phyloP scores from a whole-genome alignment of 2,329 filamentous ascomycete genomes.

The Penicillium sp. region DNA sequence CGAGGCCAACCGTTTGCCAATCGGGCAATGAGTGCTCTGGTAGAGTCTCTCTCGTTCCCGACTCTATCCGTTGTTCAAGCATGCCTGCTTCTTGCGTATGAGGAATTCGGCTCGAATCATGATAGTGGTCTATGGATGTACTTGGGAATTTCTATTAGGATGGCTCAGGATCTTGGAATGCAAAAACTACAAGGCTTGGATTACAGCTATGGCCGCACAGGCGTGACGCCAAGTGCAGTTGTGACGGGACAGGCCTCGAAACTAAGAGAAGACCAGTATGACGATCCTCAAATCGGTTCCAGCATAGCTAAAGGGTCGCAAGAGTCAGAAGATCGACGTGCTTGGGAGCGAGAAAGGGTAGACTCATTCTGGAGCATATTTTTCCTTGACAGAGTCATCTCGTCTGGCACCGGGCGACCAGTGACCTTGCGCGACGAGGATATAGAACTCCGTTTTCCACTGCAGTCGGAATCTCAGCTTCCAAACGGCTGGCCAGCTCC shows the following conservation, averaged over 20 bases:
- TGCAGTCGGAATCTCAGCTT: conserved; percentile 57
- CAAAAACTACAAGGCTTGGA: conserved; percentile 79
- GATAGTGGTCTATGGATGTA: conserved; percentile 96
- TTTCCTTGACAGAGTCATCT: conserved; percentile 84
- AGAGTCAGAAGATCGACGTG: conserved; percentile 62
- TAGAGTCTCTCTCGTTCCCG: conserved; percentile 82
- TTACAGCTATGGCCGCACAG: conserved; percentile 58
- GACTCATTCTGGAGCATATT: conserved; percentile 93
- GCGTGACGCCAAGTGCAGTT: conserved; percentile 62
- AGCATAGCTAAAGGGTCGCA: conserved; percentile 39
- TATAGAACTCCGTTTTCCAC: conserved; percentile 76
- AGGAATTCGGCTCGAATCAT: conserved; percentile 85
- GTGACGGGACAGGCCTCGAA: conserved; percentile 50
- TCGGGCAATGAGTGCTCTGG: conserved; percentile 78
- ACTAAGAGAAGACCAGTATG: conserved; percentile 50
- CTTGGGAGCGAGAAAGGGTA: conserved; percentile 77
- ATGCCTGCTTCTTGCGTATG: conserved; percentile 81
- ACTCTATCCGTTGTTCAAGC: conserved; percentile 84
- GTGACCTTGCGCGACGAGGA: conserved; percentile 85
- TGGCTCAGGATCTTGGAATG: conserved; percentile 79
- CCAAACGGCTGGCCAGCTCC: conserved; percentile 74
- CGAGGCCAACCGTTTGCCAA: conserved; percentile 79
- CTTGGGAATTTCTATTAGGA: conserved; percentile 81
- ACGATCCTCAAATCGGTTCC: conserved; percentile 45
- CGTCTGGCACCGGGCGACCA: conserved; percentile 81